Conservation (phyloP, 768 basidiomycete genomes). For the Lactarius deliciosus region DNA sequence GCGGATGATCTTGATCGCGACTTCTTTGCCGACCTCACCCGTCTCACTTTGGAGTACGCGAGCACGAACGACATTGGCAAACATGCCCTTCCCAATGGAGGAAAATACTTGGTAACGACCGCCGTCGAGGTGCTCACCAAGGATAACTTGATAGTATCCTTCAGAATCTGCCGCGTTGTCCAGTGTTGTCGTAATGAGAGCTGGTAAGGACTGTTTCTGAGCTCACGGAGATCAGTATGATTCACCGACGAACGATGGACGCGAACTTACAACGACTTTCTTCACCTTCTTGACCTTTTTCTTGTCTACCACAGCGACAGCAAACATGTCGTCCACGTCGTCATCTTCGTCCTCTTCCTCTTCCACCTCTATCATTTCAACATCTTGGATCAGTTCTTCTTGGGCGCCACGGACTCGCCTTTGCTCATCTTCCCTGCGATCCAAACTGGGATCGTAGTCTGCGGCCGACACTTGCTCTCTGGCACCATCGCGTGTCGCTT, state of each 20-base stretch:
- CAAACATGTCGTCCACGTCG: conserved; percentile 96
- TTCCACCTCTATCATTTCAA: conserved; percentile 52
- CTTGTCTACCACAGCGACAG: conserved; percentile 54
- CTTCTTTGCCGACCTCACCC: conserved; percentile 62
- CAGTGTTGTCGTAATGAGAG: conserved; percentile 70
- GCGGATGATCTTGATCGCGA: conserved; percentile 96
- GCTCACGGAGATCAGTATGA: background rate
- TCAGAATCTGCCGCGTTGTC: conserved; percentile 93
- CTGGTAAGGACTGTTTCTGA: conserved; percentile 56
- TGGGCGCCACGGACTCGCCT: conserved; percentile 55
- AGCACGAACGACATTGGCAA: conserved; percentile 93
- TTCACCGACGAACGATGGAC: conserved; percentile 4
- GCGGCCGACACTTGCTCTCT: conserved; percentile 82
- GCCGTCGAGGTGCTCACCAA: conserved; percentile 91
- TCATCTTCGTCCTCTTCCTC: conserved; percentile 66
- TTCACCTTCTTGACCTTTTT: conserved; percentile 62
- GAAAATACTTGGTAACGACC: conserved; percentile 95
- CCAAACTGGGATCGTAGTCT: conserved; percentile 85
- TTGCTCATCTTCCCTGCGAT: conserved; percentile 82
- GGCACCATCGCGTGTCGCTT: conserved; percentile 43
- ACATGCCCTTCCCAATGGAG: conserved; percentile 98
- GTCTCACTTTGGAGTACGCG: conserved; percentile 68
- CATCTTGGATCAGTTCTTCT: conserved; percentile 41
- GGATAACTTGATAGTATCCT: conserved; percentile 92
- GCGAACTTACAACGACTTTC: conserved; percentile 48